Evolutionary conservation across 2,329 filamentous ascomycete species (phyloP), one percentile per base, ranked within the genome.

Genomic region (Hawksworthiomyces lignivorus): DNA sequence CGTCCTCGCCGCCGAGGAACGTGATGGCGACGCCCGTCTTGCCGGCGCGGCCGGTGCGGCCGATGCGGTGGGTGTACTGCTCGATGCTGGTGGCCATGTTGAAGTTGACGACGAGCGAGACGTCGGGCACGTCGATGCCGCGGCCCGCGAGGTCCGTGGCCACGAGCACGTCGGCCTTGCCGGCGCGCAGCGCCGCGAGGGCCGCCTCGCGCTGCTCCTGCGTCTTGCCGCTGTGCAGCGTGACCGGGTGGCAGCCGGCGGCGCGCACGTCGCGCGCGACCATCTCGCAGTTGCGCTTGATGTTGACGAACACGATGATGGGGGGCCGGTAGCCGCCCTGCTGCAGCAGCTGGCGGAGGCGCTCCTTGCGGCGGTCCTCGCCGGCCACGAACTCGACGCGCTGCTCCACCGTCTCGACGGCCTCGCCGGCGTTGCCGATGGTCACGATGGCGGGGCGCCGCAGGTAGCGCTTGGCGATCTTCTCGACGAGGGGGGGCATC

Each of bases 271-370:
- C 90, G 47, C 87, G 78, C 4, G 90, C 90, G 36, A 98, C 84
- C 45, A 87, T 86, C 61, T 98, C 92, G 68, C 90, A 97, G 68
- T 97, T 97, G 54, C 89, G 85, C 68, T 97, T 97, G 79, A 97
- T 96, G 64, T 98, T 98, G 76, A 98, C 92, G 61, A 98, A 98
- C 50, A 98, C 89, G 54, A 98, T 98, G 62, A 98, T 94, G 14
- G 92, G 92, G 8, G 90, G 78, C 7, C 76, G 72, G 64, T 89
- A 97, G 51, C 88, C 82, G 52, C 81, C 73, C 2, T 84, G 88
- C 36, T 75, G 70, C 29, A 98, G 78, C 47, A 98, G 92, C 56
- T 97, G 87, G 52, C 82, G 76, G n/a, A 98, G 80, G 3, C 92
- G 84, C 66, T 94, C 94, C 80, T 98, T 97, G 57, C 88, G 81